Evolutionary conservation across 1,284 basidiomycete species (phyloP), one percentile per base, ranked within the genome.

Genomic region (Stygiomarasmius scandens): DNA sequence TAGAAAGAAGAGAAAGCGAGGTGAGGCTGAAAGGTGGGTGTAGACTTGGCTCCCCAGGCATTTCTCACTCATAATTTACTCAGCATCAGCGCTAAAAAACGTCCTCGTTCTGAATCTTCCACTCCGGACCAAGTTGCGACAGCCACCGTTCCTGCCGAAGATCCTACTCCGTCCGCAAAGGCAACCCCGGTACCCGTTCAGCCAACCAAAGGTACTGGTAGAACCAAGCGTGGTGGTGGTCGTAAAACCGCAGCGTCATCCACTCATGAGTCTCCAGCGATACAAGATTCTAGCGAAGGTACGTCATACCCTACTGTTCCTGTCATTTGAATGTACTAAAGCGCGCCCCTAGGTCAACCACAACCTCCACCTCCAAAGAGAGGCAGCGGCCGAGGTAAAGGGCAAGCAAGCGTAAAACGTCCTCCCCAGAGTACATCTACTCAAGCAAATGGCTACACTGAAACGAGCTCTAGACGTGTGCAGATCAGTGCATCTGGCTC

Each of bases 1-100:
- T 64, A 90, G 83, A 74, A 92, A 92, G 72, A 92, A 92, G 72
- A 82, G 90, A 69, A 92, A 90, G 69, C 82, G 89, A 51, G 73
- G 73, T 41, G 87, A 89, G 36, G 89, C 90, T 54, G 89, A 91
- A 63, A 69, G 67, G 89, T 90, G 64, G 72, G 86, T 79, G n/a
- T n/a, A n/a, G n/a, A n/a, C n/a, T n/a, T n/a, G 45, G 47, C 52
- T 20, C 61, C 57, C 55, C 49, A 16, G 12, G 25, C 46, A 52
- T 32, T 32, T 32, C 29, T 32, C 29, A 32, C 29, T 32, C 29
- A 32, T 32, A 6, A 12, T 32, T 32, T 32, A 52, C 22, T 48
- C 44, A 56, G 58, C 22, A 32, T 50, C 27, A 45, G 41, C 43
- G 49, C 52, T 12, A 60, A 60, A 52, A 60, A 60, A 50, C 83